A percentile compares a stretch with the other conserved stretches of the same genome.
Conservation (phyloP, 371 early-diverging fungal genomes). For the Mucor saturninus region DNA sequence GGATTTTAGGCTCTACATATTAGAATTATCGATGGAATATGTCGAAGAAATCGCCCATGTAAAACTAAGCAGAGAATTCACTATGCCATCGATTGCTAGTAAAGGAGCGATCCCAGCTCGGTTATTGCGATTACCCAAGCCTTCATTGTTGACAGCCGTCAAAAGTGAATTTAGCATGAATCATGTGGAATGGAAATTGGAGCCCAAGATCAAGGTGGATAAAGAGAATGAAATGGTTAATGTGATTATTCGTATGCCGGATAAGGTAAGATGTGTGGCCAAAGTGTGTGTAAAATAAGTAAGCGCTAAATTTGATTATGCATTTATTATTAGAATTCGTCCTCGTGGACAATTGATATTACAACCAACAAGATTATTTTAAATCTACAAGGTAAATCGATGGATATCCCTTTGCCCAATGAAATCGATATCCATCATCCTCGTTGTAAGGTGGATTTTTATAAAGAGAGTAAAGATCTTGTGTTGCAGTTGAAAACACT, state of each 20-base stretch:
- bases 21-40: constrained; percentile 70
- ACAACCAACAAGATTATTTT: constrained; percentile 35
- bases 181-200: neutral
- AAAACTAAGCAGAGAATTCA: constrained; percentile 61
- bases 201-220: constrained; percentile 12
- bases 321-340: constrained; percentile 23
- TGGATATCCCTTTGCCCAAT: neutral
- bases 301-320: neutral
- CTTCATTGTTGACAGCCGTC: constrained; percentile 18
- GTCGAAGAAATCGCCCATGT: constrained; percentile 63
- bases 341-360: constrained; percentile 41
- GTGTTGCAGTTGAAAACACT: constrained; percentile 30
- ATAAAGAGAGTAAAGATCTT: constrained; percentile 31
- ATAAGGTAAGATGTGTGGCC: constrained; percentile 28
- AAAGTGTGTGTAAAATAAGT: neutral
- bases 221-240: constrained; percentile 24
- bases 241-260: constrained; percentile 45
- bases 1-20: constrained; percentile 68
- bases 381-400: neutral
- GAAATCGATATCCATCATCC: constrained; percentile 26
- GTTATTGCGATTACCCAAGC: constrained; percentile 59
- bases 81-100: constrained; percentile 60
- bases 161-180: neutral
- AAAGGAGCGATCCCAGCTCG: constrained; percentile 69
- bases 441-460: constrained; percentile 31